Percentiles rank a stretch among this genome's conserved stretches.
phyloP scores from a whole-genome alignment of 1,284 basidiomycete species.

The Rhodotorula sp. region DNA sequence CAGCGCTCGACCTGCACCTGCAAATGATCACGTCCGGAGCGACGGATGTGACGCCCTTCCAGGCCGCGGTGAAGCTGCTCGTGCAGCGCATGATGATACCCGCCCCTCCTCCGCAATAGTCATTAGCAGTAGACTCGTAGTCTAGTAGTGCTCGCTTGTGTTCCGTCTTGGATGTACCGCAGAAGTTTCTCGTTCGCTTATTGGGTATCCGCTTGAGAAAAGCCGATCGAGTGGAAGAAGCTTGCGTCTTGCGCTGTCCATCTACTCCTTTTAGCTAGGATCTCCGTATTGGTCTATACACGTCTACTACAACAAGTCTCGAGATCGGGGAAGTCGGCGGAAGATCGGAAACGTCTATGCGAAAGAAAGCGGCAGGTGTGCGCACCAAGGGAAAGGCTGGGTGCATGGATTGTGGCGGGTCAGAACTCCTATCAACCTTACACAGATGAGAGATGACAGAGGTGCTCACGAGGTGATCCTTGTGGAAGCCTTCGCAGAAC shows the following conservation, averaged over 20 bases:
- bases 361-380: background rate
- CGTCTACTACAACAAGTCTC: too few relatives aligned
- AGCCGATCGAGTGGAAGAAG: too few relatives aligned
- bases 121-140: background rate
- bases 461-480: background rate
- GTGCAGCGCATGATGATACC: slow-evolving; percentile 26
- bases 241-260: too few relatives aligned
- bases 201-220: too few relatives aligned
- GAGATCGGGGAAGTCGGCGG: background rate
- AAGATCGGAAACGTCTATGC: background rate
- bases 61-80: slow-evolving; percentile 44
- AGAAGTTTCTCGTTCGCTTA: background rate
- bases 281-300: too few relatives aligned
- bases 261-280: too few relatives aligned
- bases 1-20: slow-evolving; percentile 43
- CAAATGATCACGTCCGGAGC: slow-evolving; percentile 34
- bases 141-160: background rate
- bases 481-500: background rate
- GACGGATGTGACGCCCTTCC: slow-evolving; percentile 40
- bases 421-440: background rate
- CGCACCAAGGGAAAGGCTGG: slow-evolving; percentile 7
- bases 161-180: background rate
- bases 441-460: background rate
- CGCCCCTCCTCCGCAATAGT: background rate
- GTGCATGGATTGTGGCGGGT: too few relatives aligned